A percentile compares a stretch with the other conserved stretches of the same genome.
phyloP scores from a whole-genome alignment of 106 monocot genomes.

The Dendrobium catenatum region DNA sequence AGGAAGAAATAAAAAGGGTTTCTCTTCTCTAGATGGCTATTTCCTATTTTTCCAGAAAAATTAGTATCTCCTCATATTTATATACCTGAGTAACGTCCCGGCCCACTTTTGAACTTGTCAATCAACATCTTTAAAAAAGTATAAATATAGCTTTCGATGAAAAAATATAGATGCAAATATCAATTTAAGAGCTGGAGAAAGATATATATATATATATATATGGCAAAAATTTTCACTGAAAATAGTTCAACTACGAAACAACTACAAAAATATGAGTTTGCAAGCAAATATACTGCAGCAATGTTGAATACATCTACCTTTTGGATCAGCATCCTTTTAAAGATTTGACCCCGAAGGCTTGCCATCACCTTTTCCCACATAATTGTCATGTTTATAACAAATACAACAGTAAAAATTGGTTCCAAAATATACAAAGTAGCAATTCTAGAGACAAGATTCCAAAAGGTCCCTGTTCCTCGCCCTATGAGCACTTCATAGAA shows the following conservation, averaged over 20 bases:
- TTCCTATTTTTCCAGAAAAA: too few species aligned
- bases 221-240: too few species aligned
- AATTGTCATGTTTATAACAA: constrained; percentile 79
- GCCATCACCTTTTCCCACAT: constrained; percentile 95
- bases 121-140: too few species aligned
- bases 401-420: constrained; percentile 81
- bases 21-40: too few species aligned
- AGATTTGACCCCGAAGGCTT: constrained; percentile 72
- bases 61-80: too few species aligned
- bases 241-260: background rate
- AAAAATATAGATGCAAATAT: too few species aligned
- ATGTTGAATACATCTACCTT: constrained; percentile 39
- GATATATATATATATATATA: too few species aligned
- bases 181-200: too few species aligned
- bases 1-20: too few species aligned
- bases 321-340: constrained; percentile 75
- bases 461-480: constrained; percentile 60
- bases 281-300: background rate
- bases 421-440: constrained; percentile 75
- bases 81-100: too few species aligned
- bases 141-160: too few species aligned
- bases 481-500: constrained; percentile 91
- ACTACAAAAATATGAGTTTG: background rate
- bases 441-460: constrained; percentile 64
- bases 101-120: too few species aligned